A percentile compares a stretch with the other conserved stretches of the same genome.
These are phyloP conservation scores for Phytopythium helicoides DNA, from an alignment of 352 stramenopile genomes.

Conservation along the genomic window DNA sequence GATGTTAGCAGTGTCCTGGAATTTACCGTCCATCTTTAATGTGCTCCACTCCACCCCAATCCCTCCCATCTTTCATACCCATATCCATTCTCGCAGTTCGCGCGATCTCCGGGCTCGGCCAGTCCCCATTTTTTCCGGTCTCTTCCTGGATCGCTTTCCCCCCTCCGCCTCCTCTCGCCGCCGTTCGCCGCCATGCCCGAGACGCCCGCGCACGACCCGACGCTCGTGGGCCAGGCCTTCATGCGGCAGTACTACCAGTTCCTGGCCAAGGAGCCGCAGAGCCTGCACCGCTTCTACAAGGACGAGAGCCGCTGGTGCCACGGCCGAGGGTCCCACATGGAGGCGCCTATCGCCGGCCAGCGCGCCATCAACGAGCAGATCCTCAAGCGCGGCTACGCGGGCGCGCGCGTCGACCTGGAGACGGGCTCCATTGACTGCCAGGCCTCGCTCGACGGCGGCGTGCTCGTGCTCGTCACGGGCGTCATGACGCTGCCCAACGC, in stretches of 20 bases:
- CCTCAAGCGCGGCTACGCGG: conserved; percentile 69
- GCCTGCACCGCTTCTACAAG: conserved; percentile 89
- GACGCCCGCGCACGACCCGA: conserved; percentile 18
- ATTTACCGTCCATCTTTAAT: no score
- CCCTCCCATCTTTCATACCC: no score
- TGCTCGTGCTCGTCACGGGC: conserved; percentile 84
- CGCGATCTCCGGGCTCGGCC: no score
- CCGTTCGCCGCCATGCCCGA: conserved; percentile 37
- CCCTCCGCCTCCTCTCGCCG: conserved; percentile 1
- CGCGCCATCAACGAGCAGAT: conserved; percentile 84
- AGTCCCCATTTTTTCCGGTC: no score
- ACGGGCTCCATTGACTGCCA: conserved; percentile 86
- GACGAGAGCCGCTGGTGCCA: conserved; percentile 81
- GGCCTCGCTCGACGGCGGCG: conserved; percentile 57
- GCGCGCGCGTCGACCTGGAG: conserved; percentile 79
- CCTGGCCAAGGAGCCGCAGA: conserved; percentile 79
- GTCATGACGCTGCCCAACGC: conserved; percentile 73
- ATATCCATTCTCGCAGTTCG: no score
- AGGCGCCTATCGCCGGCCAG: conserved; percentile 75
- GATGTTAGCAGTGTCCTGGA: no score
- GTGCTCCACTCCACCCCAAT: no score
- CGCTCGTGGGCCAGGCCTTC: conserved; percentile 80
- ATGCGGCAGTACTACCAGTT: conserved; percentile 91
- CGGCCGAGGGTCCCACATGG: conserved; percentile 74
- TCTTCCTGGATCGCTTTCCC: no score